These are phyloP conservation scores for Antrodiella citrinella DNA, from an alignment of 768 basidiomycete species.

Conservation along the genomic window DNA sequence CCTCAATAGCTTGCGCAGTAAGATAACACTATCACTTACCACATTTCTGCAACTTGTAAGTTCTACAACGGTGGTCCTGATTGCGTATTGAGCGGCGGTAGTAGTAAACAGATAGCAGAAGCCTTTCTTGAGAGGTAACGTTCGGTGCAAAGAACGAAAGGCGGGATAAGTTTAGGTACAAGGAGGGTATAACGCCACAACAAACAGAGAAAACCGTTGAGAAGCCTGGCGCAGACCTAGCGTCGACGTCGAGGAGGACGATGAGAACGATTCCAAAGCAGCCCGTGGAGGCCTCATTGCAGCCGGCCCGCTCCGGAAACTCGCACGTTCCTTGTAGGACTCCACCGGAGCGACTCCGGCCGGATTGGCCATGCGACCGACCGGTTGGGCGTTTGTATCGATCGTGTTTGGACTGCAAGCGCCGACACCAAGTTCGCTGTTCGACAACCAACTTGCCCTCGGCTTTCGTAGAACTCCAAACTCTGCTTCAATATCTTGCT, in stretches of 20 bases:
- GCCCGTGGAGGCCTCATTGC: neutral
- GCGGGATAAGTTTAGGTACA: neutral
- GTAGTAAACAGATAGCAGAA: neutral
- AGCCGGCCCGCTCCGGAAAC: neutral
- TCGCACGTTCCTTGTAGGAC: neutral
- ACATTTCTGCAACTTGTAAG: neutral
- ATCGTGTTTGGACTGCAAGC: no score
- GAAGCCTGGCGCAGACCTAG: slow-evolving; percentile 1
- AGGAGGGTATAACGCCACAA: slow-evolving; percentile 1
- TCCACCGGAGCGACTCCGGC: no score
- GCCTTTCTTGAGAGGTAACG: neutral
- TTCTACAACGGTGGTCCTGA: neutral
- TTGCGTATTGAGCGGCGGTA: neutral
- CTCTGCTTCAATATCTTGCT: no score
- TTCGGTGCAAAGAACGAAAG: neutral
- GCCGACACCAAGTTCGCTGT: neutral
- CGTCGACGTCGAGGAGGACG: slow-evolving; percentile 11
- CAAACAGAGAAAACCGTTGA: slow-evolving; percentile 2
- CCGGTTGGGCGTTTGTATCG: no score
- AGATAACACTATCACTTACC: no score
- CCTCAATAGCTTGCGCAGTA: no score
- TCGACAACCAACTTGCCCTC: no score
- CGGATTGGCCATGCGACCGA: no score
- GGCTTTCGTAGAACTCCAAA: no score
- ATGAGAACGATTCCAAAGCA: neutral